phyloP scores from a whole-genome alignment of 352 stramenopile species.

The Phytophthora uliginosa region DNA sequence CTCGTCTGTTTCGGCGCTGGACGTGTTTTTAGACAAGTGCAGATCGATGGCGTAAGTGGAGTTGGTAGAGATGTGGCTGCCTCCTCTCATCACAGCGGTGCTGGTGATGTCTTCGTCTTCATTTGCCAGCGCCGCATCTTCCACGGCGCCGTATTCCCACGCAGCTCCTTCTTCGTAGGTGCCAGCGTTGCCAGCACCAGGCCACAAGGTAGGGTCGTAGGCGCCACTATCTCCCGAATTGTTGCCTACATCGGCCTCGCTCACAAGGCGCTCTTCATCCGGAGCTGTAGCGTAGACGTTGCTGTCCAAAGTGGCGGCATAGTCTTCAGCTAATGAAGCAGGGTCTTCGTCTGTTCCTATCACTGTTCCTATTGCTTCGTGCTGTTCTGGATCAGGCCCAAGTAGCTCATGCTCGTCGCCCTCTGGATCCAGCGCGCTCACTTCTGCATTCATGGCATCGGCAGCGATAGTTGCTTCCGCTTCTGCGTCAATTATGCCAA shows the following conservation, averaged over 20 bases:
- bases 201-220: conserved; percentile 28
- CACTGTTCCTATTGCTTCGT: conserved; percentile 3
- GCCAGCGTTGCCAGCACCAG: conserved; percentile 11
- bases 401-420: conserved; percentile 9
- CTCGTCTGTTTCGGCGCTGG: conserved; percentile 27
- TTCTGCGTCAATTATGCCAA: neutral
- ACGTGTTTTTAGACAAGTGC: conserved; percentile 32
- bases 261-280: conserved; percentile 11
- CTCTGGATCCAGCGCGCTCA: neutral
- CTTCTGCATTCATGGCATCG: conserved; percentile 4
- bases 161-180: conserved; percentile 13
- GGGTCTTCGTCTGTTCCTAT: neutral
- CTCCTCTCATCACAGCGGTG: neutral
- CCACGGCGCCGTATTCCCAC: conserved; percentile 24
- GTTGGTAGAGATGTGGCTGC: conserved; percentile 50
- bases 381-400: conserved; percentile 3
- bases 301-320: neutral
- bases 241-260: neutral
- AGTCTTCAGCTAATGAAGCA: conserved; percentile 8
- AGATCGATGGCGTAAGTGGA: conserved; percentile 71
- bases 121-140: conserved; percentile 11
- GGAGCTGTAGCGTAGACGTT: conserved; percentile 4
- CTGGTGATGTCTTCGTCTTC: conserved; percentile 21
- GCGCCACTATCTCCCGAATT: conserved; percentile 15
- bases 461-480: neutral